Conservation (phyloP, 495 filamentous ascomycete species). For the Hypoxylon intermedium region DNA sequence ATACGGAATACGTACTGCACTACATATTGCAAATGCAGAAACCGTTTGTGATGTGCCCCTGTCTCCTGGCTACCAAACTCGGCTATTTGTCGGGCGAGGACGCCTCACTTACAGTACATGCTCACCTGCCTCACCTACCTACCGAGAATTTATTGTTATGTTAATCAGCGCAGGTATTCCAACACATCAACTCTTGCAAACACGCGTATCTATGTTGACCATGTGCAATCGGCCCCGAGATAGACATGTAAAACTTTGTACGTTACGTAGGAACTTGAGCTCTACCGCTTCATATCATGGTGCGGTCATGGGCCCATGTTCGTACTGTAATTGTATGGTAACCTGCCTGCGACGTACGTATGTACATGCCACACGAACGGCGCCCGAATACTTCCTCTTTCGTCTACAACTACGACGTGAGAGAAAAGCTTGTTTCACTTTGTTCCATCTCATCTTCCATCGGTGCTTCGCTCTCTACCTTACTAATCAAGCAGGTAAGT, state of each 20-base stretch:
- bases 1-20: not conserved
- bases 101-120: not conserved
- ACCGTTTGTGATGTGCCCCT: not conserved
- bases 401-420: no score
- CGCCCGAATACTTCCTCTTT: no score
- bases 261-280: no score
- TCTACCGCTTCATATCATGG: conserved; percentile 19
- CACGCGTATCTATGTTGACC: no score
- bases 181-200: no score
- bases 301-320: conserved; percentile 24
- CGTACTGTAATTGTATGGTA: conserved; percentile 28
- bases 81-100: not conserved
- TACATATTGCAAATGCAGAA: not conserved
- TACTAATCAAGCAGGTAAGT: no score
- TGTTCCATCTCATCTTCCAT: conserved; percentile 18
- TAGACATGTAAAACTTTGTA: no score
- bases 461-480: not conserved
- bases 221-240: no score
- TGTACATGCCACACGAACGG: no score
- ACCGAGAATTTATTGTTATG: no score
- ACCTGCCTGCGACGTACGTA: conserved; percentile 23
- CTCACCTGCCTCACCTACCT: not conserved
- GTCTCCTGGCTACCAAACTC: not conserved
- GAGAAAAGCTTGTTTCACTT: conserved; percentile 19
- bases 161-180: no score